Percentiles rank a stretch among this genome's conserved stretches.
phyloP scores from a whole-genome alignment of 2,329 filamentous ascomycete genomes.

The Colletotrichum agaves region DNA sequence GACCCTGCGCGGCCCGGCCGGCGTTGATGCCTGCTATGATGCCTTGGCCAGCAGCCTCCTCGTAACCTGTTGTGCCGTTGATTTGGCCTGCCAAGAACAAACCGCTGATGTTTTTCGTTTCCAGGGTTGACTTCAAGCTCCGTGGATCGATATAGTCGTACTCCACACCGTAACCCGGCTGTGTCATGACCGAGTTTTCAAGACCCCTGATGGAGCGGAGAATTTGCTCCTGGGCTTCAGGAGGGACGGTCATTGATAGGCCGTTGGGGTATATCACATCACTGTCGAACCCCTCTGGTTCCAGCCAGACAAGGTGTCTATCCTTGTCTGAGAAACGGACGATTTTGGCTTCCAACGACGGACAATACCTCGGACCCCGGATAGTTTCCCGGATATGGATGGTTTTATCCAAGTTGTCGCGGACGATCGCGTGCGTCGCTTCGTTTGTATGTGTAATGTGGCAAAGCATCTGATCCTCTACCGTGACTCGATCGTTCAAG shows the following conservation, averaged over 20 bases:
- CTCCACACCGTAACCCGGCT: conserved; percentile 96
- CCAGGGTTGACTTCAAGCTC: conserved; percentile 85
- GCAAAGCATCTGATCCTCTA: conserved; percentile 86
- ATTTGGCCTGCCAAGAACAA: conserved; percentile 96
- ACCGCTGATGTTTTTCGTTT: conserved; percentile 90
- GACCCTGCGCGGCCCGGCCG: conserved; percentile 78
- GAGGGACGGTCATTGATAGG: conserved; percentile 95
- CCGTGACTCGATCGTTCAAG: conserved; percentile 80
- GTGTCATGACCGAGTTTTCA: conserved; percentile 90
- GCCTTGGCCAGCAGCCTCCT: conserved; percentile 95
- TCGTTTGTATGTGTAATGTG: conserved; percentile 89
- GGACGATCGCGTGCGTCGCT: conserved; percentile 82
- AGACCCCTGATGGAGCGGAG: conserved; percentile 89
- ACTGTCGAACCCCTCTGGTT: conserved; percentile 93
- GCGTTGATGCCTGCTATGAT: conserved; percentile 94
- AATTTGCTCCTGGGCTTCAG: conserved; percentile 84
- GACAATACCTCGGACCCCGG: conserved; percentile 93
- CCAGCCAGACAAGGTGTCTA: conserved; percentile 92
- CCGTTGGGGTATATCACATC: conserved; percentile 96
- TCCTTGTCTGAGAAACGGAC: conserved; percentile 85
- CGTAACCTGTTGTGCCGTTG: conserved; percentile 97
- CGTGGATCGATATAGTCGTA: conserved; percentile 99
- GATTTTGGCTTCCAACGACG: conserved; percentile 93
- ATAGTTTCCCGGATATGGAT: conserved; percentile 97
- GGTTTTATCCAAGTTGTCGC: conserved; percentile 91